Base-by-base conservation (phyloP, 2,329 filamentous ascomycete species). In the Hirsutella minnesotensis region DNA sequence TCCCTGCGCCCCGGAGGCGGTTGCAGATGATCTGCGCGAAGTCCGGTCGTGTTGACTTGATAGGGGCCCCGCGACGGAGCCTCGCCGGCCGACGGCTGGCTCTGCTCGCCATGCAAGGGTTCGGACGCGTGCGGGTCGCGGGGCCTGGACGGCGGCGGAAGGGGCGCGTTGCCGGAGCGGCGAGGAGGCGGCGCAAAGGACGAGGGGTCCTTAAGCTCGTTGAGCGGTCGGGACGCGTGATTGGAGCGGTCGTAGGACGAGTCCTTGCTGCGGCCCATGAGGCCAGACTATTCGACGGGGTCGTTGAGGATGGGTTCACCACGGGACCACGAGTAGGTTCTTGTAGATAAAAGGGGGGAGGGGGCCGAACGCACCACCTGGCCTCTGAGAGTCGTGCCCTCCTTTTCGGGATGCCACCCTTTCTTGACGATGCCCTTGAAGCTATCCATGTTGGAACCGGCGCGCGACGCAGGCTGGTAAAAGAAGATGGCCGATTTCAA, bases 141-240 rank as follows among this genome's bases (percentile, higher is more conserved):
- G 13, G 9, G 33, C 33, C 8, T 18, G 33, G 33, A 15, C 33
- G 33, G 16, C 15, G 58, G 47, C 21, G 56, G 13, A 21, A 4
- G 16, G 16, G 18, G 27, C 19, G 27, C 18, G 18, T 33, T 13
- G 47, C 49, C 36, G 53, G 56, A 60, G 62, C 72, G 36, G 22
- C 77, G 89, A 1, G 88, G 88, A 21, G 88, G 88, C 20, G 87
- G 86, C 2, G 77, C 86, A 57, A 94, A 95, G 15, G 78, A 75
- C 1, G 76, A 61, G 1, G 86, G 88, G 56, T 95, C 87, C 57
- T 78, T 80, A 24, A 95, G 71, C 3, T 77, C 70, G 9, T 78
- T 70, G 36, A 94, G 65, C 2, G 88, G 87, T 15, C 71, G 69
- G 27, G 74, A 63, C 37, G 64, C 59, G 49, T 69, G 67, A 43